Evolutionary conservation across 176 grass and related monocot species (phyloP), one percentile per base, ranked within the genome.

Genomic region (Pontederia paniculata): DNA sequence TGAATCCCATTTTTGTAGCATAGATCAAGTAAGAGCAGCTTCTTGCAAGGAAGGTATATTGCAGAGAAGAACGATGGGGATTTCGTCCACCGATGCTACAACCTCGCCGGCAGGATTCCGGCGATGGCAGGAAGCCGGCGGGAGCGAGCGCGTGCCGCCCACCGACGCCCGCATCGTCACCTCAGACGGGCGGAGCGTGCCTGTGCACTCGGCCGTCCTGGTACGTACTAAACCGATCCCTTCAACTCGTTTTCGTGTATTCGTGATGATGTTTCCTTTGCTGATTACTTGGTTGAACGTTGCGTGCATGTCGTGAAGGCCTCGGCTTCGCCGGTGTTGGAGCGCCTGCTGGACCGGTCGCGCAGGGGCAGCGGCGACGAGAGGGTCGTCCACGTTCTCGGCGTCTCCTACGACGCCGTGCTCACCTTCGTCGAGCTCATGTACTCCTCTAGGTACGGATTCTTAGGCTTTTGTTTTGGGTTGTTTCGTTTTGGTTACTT

Each of bases 321-420:
- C 25, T 76, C 80, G 44, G 73, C 70, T 23, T 94, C 83, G 9
- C 80, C 83, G 54, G 88, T 94, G 72, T 65, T 94, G 78, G 88
- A 94, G 71, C 48, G 65, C 62, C 66, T 84, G 80, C 73, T 94
- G 12, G 54, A 45, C 41, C 31, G 20, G 4, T 44, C 60, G 10
- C 57, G 60, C 14, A 71, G 43, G 42, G 37, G 68, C 21, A 18
- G 80, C 71, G 71, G 55, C 48, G 21, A 15, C 37, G 74, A 52
- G 49, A 41, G 72, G 65, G 14, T 44, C 49, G 52, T 94, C 58
- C 65, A 59, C 60, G 58, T 94, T 68, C 62, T 81, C 19, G 88
- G 88, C 58, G 77, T 77, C 42, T 44, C 74, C 45, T 5, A 76
- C 44, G 71, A 55, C 61, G 80, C 80, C 45, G 88, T 88, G 52